Base-by-base conservation (phyloP, 192 early-diverging fungal species). In the Cladochytrium replicatum region DNA sequence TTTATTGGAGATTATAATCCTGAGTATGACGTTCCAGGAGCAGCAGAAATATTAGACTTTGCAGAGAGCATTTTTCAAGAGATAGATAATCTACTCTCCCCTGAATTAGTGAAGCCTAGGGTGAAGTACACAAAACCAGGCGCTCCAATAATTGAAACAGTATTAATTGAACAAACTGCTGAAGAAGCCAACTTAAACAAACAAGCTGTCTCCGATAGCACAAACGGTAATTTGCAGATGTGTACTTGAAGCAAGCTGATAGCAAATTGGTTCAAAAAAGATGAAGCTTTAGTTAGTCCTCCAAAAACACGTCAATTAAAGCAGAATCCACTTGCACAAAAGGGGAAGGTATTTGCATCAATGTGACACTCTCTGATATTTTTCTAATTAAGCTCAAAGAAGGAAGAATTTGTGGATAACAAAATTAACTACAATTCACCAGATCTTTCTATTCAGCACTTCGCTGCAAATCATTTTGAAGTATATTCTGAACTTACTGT, bases 1-100 rank as follows among this genome's bases (percentile, higher is more conserved):
- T 71, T 71, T 38, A 45, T 71, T 13, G 69, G 64, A n/a, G 69
- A 71, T 19, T 71, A 69, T 47, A 57, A 72, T 29, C 29, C 54
- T 7, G 22, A 30, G 29, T 50, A 59, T 29, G 30, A 32, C 28
- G 19, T 24, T 6, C 38, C 47, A 6, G 64, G 55, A 0, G 60
- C 54, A 22, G 65, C 63, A 15, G 41, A 43, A 3, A 41, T 69
- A 6, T 50, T 47, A 8, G 29, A 54, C 37, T 63, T 69, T 52
- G 64, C 64, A 5, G 67, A 50, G 9, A 49, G 43, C 9, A 23
- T 69, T 8, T 63, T 50, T 8, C 48, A 57, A 3, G 67, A 69
- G 13, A 69, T 69, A 29, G 67, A 69, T 43, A 8, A 52, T 21
- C 8, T 61, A 37, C 56, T 61, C 50, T 57, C 27, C 50, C 52